These are phyloP conservation scores for Veloporphyrellus conicus DNA, from an alignment of 1,284 basidiomycete genomes.

Conservation along the genomic window DNA sequence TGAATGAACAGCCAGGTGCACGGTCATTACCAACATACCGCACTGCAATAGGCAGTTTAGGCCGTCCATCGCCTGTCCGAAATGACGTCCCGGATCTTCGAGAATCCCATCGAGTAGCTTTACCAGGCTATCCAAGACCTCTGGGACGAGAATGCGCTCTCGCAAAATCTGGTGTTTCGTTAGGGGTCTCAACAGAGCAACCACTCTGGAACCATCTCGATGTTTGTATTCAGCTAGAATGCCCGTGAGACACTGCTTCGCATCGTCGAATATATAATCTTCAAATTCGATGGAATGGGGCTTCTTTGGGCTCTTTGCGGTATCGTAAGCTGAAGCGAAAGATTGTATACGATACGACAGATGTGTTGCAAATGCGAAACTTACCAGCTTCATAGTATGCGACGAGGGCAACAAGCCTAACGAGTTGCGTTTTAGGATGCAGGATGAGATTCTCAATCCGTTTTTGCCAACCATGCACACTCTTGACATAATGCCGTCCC, in stretches of 20 bases:
- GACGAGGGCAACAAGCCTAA: conserved; percentile 12
- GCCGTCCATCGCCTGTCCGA: conserved; percentile 23
- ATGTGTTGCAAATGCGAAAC: too few species aligned
- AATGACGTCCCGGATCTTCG: conserved; percentile 1
- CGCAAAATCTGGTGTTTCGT: conserved; percentile 12
- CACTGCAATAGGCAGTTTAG: conserved; percentile 22
- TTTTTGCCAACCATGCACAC: too few species aligned
- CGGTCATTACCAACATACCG: conserved; percentile 9
- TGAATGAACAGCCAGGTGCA: neutral
- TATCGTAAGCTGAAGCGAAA: too few species aligned
- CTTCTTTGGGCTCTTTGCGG: too few species aligned
- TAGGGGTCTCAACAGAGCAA: conserved; percentile 13
- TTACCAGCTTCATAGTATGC: conserved; percentile 13
- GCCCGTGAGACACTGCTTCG: conserved; percentile 7
- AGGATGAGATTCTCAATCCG: too few species aligned
- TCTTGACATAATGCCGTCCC: too few species aligned
- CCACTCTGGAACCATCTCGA: conserved; percentile 15
- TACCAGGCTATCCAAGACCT: conserved; percentile 11
- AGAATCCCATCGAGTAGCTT: conserved; percentile 8
- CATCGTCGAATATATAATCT: conserved; percentile 11
- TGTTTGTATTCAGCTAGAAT: conserved; percentile 9
- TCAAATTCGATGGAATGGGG: too few species aligned
- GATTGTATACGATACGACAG: too few species aligned
- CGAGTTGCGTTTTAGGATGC: too few species aligned
- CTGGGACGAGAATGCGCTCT: conserved; percentile 1